Conservation (phyloP, 2,329 filamentous ascomycete species). For the Aspergillus tanneri region DNA sequence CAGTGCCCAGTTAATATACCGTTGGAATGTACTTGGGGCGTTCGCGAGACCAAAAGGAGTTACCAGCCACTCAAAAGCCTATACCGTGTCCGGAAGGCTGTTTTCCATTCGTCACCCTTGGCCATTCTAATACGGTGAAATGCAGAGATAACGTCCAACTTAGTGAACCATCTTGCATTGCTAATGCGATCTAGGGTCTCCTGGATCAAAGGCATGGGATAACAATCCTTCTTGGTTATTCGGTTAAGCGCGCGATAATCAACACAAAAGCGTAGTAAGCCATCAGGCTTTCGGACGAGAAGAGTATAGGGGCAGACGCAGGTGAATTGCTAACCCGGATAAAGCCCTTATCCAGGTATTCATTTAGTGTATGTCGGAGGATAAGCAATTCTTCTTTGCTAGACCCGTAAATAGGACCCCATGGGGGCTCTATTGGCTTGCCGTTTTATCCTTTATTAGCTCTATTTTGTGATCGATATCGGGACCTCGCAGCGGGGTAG, state of each 20-base stretch:
- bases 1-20: slow-evolving; percentile 1
- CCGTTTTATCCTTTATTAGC: too few species aligned
- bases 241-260: slow-evolving; percentile 33
- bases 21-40: slow-evolving; percentile 11
- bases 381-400: too few species aligned
- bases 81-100: slow-evolving; percentile 3
- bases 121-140: slow-evolving; percentile 4
- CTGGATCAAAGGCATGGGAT: slow-evolving; percentile 25
- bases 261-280: slow-evolving; percentile 23
- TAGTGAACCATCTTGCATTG: slow-evolving; percentile 17
- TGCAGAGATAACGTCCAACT: slow-evolving; percentile 21
- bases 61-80: slow-evolving; percentile 1
- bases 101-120: background rate
- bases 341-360: too few species aligned
- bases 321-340: too few species aligned
- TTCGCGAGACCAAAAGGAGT: slow-evolving; percentile 5
- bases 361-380: too few species aligned
- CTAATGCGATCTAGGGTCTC: slow-evolving; percentile 23
- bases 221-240: slow-evolving; percentile 33
- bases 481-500: too few species aligned
- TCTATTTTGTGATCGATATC: too few species aligned
- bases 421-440: too few species aligned
- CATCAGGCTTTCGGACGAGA: too few species aligned
- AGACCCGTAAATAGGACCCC: too few species aligned
- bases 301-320: too few species aligned